Percentiles rank a stretch among this genome's conserved stretches.
These are phyloP conservation scores for Leccinellum luteum DNA, from an alignment of 768 basidiomycete genomes.

Conservation along the genomic window DNA sequence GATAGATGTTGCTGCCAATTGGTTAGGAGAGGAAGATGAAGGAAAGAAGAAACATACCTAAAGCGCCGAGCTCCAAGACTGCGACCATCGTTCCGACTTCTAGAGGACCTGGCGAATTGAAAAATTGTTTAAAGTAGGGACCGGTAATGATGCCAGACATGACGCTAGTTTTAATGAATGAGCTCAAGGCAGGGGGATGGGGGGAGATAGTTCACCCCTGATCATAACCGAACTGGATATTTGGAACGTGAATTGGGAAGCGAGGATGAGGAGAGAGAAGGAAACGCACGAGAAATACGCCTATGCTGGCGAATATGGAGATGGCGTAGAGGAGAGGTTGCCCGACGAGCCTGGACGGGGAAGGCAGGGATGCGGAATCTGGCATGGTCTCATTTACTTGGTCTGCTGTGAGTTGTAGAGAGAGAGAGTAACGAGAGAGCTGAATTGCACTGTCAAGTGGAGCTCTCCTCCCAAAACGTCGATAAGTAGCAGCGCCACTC, in stretches of 20 bases:
- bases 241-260: background rate
- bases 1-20: constrained; percentile 71
- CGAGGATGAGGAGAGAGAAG: background rate
- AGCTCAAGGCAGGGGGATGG: constrained; percentile 3
- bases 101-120: constrained; percentile 70
- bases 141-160: constrained; percentile 93
- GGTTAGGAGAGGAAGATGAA: background rate
- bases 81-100: constrained; percentile 94
- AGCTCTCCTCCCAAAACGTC: constrained; percentile 12
- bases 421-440: constrained; percentile 12
- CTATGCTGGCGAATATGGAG: constrained; percentile 78
- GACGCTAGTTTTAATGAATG: constrained; percentile 46
- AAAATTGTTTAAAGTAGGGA: constrained; percentile 77
- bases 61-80: constrained; percentile 89
- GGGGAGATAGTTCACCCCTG: constrained; percentile 56
- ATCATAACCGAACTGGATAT: constrained; percentile 74
- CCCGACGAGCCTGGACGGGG: constrained; percentile 63
- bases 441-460: constrained; percentile 3
- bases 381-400: constrained; percentile 55
- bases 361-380: constrained; percentile 24
- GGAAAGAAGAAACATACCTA: constrained; percentile 51
- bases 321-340: constrained; percentile 76
- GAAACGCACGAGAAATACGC: constrained; percentile 74
- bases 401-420: background rate
- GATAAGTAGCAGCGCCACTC: constrained; percentile 3